Percentiles rank a stretch among this genome's conserved stretches.
phyloP scores from a whole-genome alignment of 208 protist genomes.

The Vickermania spadyakhi region DNA sequence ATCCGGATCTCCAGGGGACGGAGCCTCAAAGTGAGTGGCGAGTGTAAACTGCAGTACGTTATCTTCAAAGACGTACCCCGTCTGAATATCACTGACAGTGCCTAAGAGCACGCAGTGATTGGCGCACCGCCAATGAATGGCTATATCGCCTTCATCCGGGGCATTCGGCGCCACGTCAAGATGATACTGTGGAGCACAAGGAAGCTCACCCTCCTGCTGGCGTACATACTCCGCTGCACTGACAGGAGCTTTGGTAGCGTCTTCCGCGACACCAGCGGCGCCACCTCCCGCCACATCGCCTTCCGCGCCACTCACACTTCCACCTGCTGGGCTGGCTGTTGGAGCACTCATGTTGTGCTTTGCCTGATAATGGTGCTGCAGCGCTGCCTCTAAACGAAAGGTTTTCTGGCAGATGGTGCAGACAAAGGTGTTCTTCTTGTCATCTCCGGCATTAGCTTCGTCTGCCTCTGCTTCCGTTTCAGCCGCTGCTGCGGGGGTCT shows the following conservation, averaged over 20 bases:
- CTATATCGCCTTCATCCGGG: slow-evolving; percentile 76
- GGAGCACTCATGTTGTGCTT: slow-evolving; percentile 88
- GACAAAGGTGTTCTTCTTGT: slow-evolving; percentile 29
- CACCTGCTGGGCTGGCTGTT: not conserved
- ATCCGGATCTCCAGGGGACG: slow-evolving; percentile 71
- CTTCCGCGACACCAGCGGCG: not conserved
- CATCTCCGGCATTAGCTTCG: not conserved
- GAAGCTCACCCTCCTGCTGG: slow-evolving; percentile 44
- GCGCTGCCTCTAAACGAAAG: slow-evolving; percentile 79
- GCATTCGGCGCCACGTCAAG: slow-evolving; percentile 79
- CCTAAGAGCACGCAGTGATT: slow-evolving; percentile 77
- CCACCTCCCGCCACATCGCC: not conserved
- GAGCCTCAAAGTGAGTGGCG: slow-evolving; percentile 66
- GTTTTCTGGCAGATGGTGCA: slow-evolving; percentile 86
- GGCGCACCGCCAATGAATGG: slow-evolving; percentile 77
- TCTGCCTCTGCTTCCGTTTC: not conserved
- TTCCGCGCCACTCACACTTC: slow-evolving; percentile 1
- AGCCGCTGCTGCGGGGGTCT: not conserved
- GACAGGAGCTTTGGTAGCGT: not conserved
- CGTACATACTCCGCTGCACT: slow-evolving; percentile 38
- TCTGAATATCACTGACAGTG: slow-evolving; percentile 60
- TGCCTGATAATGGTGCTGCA: slow-evolving; percentile 84
- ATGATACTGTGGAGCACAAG: slow-evolving; percentile 69
- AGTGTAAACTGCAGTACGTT: slow-evolving; percentile 81
- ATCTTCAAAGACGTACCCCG: slow-evolving; percentile 82